Evolutionary conservation across 257 asterid genomes (phyloP), one percentile per base, ranked within the genome.

Genomic region (Lycium barbarum): DNA sequence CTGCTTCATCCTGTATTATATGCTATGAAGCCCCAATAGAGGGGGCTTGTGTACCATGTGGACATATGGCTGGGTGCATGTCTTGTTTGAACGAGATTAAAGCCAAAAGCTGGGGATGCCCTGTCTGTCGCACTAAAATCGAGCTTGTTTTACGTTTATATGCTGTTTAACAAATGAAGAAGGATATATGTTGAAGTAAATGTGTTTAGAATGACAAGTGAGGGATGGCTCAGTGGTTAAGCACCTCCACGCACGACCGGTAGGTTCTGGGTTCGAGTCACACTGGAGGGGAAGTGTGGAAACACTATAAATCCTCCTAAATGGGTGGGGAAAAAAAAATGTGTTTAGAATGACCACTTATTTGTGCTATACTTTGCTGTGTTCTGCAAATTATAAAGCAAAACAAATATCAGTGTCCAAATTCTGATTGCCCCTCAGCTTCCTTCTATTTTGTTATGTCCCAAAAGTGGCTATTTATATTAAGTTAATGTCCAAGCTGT

Each of bases 51-150:
- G 63, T 93, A 61, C 97, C 97, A 7, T 93, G 95, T 59, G 95
- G 97, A 0, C 97, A 93, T 89, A 88, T 91, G 97, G 95, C 90
- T 3, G 97, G 97, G 57, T 93, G 97, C 91, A 91, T 93, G 92
- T 47, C 89, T 2, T 93, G 94, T 86, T 84, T 93, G 92, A 90
- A 86, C 10, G 93, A 91, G 68, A 84, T 93, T 63, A 88, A 91
- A 85, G 91, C 85, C 38, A 90, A 93, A 85, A 87, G 86, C 13
- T 93, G 93, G 91, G 97, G 94, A 11, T 93, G 97, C 88, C 97
- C 95, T 7, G 90, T 93, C 0, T 93, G 97, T 84, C 95, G 95
- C 12, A 53, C 91, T 55, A 88, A 90, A 81, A 93, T 93, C 49
- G 91, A 93, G 57, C 92, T 88, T 86, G 88, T 91, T 35, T 80